Evolutionary conservation across 2,329 filamentous ascomycete genomes (phyloP).

Genomic region (Annulohypoxylon truncatum): DNA sequence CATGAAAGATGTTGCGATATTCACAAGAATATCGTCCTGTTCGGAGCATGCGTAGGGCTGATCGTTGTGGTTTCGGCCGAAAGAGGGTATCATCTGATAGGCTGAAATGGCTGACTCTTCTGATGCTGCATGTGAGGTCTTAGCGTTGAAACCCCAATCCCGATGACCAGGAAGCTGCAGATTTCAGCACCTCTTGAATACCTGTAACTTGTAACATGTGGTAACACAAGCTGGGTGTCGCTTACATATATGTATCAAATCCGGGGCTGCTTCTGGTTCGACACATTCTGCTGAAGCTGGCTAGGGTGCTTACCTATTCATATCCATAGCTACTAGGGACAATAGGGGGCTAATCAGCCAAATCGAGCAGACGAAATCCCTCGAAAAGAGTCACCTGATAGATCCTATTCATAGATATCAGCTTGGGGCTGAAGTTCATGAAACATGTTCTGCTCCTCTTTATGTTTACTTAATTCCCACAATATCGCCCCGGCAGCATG

Average conservation of each 20-base stretch:
- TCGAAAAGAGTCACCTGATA: background rate
- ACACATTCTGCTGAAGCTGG: background rate
- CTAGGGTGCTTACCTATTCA: background rate
- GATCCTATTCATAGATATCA: background rate
- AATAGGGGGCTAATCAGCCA: background rate
- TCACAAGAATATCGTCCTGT: no score
- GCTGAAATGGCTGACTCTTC: background rate
- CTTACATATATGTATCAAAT: conserved; percentile 11
- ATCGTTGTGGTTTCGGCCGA: background rate
- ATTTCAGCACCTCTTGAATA: background rate
- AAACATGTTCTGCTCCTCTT: background rate
- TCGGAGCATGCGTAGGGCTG: background rate
- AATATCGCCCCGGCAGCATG: background rate
- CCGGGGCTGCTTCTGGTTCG: background rate
- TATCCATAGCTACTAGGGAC: background rate
- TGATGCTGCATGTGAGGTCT: background rate
- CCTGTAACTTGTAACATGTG: background rate
- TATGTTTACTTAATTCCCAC: background rate
- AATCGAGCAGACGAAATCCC: background rate
- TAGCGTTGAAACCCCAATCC: conserved; percentile 4
- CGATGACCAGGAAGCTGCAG: background rate
- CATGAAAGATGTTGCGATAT: background rate
- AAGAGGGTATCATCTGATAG: background rate
- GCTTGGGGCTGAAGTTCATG: background rate
- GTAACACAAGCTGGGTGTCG: background rate